A percentile compares a stretch with the other conserved stretches of the same genome.
phyloP scores from a whole-genome alignment of 768 basidiomycete genomes.

The Megacollybia marginata region DNA sequence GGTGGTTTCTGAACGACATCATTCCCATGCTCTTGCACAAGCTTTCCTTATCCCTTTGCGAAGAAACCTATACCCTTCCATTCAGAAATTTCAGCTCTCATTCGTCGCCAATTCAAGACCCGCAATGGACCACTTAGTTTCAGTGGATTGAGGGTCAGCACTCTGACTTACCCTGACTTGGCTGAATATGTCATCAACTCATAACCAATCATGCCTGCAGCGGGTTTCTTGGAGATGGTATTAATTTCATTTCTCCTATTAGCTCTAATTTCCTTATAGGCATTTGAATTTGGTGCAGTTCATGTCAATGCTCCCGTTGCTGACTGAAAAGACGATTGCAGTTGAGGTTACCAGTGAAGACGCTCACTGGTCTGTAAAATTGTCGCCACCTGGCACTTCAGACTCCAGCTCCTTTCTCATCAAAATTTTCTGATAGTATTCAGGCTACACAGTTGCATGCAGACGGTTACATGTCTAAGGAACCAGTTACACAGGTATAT shows the following conservation, averaged over 20 bases:
- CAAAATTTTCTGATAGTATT: not conserved
- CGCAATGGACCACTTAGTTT: constrained; percentile 13
- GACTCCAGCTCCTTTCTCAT: not conserved
- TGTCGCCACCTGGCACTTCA: constrained; percentile 4
- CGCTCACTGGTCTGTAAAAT: constrained; percentile 18
- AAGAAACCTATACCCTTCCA: constrained; percentile 14
- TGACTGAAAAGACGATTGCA: constrained; percentile 10
- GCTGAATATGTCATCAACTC: constrained; percentile 33
- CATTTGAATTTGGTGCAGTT: constrained; percentile 8
- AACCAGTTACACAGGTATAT: constrained; percentile 10
- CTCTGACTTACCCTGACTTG: constrained; percentile 24
- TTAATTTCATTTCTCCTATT: not conserved
- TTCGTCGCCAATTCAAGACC: constrained; percentile 1
- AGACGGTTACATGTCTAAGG: constrained; percentile 15
- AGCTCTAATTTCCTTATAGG: not conserved
- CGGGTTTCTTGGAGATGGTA: constrained; percentile 29
- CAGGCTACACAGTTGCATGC: not conserved
- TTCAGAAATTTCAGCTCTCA: not conserved
- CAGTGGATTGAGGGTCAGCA: constrained; percentile 1
- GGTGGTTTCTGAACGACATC: no score
- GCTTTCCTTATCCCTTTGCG: constrained; percentile 23
- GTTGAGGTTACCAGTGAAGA: constrained; percentile 11
- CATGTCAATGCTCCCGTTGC: constrained; percentile 12
- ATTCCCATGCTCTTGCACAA: constrained; percentile 1
- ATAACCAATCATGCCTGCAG: constrained; percentile 33